Base-by-base conservation (phyloP, 768 basidiomycete genomes). In the Agrocybe pediades region DNA sequence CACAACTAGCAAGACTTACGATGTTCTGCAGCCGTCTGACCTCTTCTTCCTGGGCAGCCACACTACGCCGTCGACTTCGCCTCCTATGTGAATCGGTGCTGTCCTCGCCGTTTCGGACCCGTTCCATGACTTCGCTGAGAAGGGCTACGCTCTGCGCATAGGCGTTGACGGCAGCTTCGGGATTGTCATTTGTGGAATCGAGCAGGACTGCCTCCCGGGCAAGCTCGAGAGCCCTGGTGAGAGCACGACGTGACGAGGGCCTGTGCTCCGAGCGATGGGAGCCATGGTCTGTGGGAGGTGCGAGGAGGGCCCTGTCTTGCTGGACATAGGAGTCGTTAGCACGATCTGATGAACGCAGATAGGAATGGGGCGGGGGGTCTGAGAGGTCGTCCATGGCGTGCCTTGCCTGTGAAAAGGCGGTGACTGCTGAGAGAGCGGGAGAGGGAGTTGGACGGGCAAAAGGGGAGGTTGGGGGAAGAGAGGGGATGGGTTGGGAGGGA, bases 21-120 rank as follows among this genome's bases (percentile, higher is more conserved):
- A 96, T 96, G 58, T 89, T 89, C 71, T 89, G 88, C 53, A 96
- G 73, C 60, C 93, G 76, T 60, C 85, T 78, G 44, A 94, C 87
- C 77, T 96, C 94, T 63, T 95, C 94, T 68, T 92, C 88, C 67
- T 93, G 90, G 20, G 93, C 92, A n/a, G 90, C 86, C 15, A 90
- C 84, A 63, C 88, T 91, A 65, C 88, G 81, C 54, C 87, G 82
- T 58, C 88, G 33, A n/a, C 13, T 80, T 56, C 72, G 79, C 60
- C 79, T 75, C 65, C 85, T 77, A 54, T 72, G 71, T n/a, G 76
- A 70, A 44, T 90, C 90, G 23, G 84, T 84, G 57, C 82, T 84
- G 63, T 92, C 89, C 69, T 95, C 93, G 3, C 91, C 91, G 64
- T 86, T 80, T 69, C 89, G 80, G 1, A 95, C 94, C 36, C 92